A percentile compares a stretch with the other conserved stretches of the same genome.
These are phyloP conservation scores for Sporothrix inflata DNA, from an alignment of 2,329 filamentous ascomycete species.

Conservation along the genomic window DNA sequence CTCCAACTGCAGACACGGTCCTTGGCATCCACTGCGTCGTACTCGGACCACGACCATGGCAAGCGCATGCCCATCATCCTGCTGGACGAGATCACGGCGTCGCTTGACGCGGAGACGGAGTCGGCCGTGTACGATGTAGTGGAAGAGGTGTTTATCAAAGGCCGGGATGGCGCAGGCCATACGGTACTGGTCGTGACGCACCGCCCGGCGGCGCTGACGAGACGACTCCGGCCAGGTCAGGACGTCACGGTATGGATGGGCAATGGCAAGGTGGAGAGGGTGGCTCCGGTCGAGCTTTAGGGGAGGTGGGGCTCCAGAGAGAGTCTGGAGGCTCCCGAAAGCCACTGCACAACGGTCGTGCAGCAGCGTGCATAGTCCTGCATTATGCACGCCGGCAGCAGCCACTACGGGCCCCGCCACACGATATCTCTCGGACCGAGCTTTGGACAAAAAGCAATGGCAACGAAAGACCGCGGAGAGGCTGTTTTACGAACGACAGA, in stretches of 20 bases:
- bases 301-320: not conserved
- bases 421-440: not conserved
- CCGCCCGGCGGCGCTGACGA: conserved; percentile 20
- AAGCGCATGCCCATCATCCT: conserved; percentile 26
- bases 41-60: not conserved
- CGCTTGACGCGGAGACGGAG: conserved; percentile 31
- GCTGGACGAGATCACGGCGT: conserved; percentile 32
- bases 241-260: conserved; percentile 28
- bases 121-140: conserved; percentile 28
- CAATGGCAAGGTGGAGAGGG: conserved; percentile 24
- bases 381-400: not conserved
- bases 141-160: conserved; percentile 28
- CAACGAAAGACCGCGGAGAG: not conserved
- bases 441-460: not conserved
- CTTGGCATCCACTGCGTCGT: not conserved
- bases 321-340: not conserved
- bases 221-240: conserved; percentile 15
- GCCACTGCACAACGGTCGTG: not conserved
- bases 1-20: conserved; percentile 24
- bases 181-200: conserved; percentile 33
- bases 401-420: not conserved
- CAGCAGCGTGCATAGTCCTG: not conserved
- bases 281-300: not conserved
- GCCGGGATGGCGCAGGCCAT: conserved; percentile 6
- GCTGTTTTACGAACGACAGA: not conserved